Evolutionary conservation across 2,329 filamentous ascomycete species (phyloP), one percentile per base, ranked within the genome.

Genomic region (Scortechinia acanthostroma): DNA sequence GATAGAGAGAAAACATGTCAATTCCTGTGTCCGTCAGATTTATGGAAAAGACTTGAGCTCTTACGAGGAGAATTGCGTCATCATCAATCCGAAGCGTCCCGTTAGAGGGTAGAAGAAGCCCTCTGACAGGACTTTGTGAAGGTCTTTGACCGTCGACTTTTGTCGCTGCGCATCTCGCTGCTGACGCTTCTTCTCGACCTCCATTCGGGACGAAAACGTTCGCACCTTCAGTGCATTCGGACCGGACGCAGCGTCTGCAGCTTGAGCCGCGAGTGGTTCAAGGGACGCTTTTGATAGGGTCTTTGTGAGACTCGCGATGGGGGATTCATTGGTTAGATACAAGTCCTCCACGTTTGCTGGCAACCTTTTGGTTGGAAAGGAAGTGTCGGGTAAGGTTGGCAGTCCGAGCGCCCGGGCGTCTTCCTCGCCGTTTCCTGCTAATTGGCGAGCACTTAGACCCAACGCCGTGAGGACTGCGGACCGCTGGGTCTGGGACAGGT

Each of bases 161-260:
- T 19, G 35, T 10, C 17, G 46, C 19, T 60, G 28, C 57, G 55
- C 48, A 57, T 71, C 46, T 71, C 71, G 43, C 70, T 73, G 43
- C 55, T 85, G 76, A 16, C 83, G 73, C 47, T 78, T 72, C 35
- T 40, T 40, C 17, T 40, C 35, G 35, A 40, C 35, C 6, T 40
- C 35, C 60, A 91, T 80, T 16, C 86, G 81, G 0, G 86, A 88
- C 10, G 85, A 91, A 63, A 97, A 95, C 2, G 85, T 95, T 21
- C 88, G 82, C 19, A 97, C 77, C 66, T 97, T 97, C 42, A 98
- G 77, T 4, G 85, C 77, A 52, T 90, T 81, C 0, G 93, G 91
- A 0, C 91, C 90, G 0, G 85, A 84, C 4, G 81, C 72, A 19
- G 83, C 73, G 57, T 96, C 90, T 33, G 90, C 91, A 2, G 91